Base-by-base conservation (phyloP, 805 yeast species). In the Candida endomychidarum region DNA sequence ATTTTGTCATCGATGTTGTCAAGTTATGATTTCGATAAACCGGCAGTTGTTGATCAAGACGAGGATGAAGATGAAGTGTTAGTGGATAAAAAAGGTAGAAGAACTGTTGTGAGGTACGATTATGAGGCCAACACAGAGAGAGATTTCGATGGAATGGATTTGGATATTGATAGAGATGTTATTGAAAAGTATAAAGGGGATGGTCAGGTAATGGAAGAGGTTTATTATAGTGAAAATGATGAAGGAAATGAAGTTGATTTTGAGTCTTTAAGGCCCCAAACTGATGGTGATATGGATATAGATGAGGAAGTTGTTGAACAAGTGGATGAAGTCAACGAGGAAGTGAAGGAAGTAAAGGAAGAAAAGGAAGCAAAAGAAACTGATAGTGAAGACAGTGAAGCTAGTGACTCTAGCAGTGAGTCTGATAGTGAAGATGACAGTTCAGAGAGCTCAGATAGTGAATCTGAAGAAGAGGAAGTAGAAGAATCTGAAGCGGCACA, bases 221-320 rank as follows among this genome's bases (percentile, higher is more conserved):
- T 54, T 3, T 61, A 65, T 41, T 67, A 57, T 36, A 63, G 60
- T 32, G 74, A 67, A 47, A 58, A 58, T 41, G 72, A 67, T 42
- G 69, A 63, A 41, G 72, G 71, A 1, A 66, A 68, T 42, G 72
- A 66, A 15, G 34, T 66, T 29, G 72, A 65, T 33, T 44, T 63
- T 34, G 69, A 61, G 34, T 45, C 28, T 2, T 50, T 60, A 47
- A 47, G 46, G 14, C n/a, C n/a, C n/a, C n/a, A n/a, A n/a, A n/a
- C n/a, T n/a, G n/a, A n/a, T n/a, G n/a, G n/a, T n/a, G n/a, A n/a
- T n/a, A n/a, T n/a, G n/a, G n/a, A n/a, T n/a, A 42, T 31, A 10
- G 42, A 26, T 16, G 15, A 26, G 44, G 37, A 28, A 25, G 31
- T 10, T 10, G 18, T 26, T 37, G n/a, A 49, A 46, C 47, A 43